phyloP scores from a whole-genome alignment of 2,329 filamentous ascomycete species.

The Teratosphaeria epicoccoides region DNA sequence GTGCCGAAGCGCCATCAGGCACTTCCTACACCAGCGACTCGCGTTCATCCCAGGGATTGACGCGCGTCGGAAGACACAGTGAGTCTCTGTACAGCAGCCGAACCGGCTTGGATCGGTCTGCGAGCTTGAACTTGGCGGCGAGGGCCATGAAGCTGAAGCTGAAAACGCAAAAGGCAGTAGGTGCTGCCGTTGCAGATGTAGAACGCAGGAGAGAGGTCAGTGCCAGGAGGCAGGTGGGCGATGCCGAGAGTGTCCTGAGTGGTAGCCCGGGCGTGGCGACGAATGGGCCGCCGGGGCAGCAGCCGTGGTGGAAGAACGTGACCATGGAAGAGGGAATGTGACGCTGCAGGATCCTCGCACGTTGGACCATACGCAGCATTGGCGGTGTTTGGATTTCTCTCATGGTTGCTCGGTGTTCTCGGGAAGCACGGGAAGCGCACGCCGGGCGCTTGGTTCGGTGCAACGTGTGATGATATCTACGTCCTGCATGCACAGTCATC shows the following conservation, averaged over 20 bases:
- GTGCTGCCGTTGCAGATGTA: constrained; percentile 8
- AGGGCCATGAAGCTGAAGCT: constrained; percentile 51
- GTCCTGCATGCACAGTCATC: not conserved
- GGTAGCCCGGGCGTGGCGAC: constrained; percentile 4
- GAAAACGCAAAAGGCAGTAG: constrained; percentile 44
- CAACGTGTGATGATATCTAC: not conserved
- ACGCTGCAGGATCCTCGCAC: not conserved
- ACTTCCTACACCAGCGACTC: constrained; percentile 3
- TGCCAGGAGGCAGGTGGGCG: constrained; percentile 81
- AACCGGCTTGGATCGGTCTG: constrained; percentile 36
- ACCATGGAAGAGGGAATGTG: constrained; percentile 40
- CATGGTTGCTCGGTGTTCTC: not conserved
- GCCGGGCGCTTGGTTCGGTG: not conserved
- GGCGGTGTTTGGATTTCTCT: not conserved
- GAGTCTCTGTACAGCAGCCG: constrained; percentile 3
- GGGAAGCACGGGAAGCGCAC: not conserved
- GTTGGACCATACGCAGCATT: not conserved
- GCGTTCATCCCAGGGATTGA: constrained; percentile 43
- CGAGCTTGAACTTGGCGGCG: constrained; percentile 31
- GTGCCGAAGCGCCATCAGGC: not conserved
- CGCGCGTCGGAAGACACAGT: constrained; percentile 27
- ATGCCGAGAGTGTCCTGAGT: constrained; percentile 59
- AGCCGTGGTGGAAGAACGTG: constrained; percentile 39
- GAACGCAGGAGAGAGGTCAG: constrained; percentile 51
- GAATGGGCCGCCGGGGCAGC: constrained; percentile 1